Percentiles rank a stretch among this genome's conserved stretches.
Evolutionary conservation across 352 stramenopile species (phyloP).

Genomic region (Globisporangium paroecandrum): DNA sequence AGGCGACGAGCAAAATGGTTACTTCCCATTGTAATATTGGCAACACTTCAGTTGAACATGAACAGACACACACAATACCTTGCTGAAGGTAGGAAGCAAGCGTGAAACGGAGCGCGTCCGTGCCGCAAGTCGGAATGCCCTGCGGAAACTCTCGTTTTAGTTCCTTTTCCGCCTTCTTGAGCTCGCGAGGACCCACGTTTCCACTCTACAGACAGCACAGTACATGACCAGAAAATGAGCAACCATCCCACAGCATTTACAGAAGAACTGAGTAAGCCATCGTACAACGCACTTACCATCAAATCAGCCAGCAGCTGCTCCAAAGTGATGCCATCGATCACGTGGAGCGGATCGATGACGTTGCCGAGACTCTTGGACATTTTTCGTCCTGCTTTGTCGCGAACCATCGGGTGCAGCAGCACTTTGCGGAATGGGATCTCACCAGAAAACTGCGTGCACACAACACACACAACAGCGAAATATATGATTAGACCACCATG

Average conservation of each 20-base stretch:
- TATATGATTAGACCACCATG: neutral
- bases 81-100: slow-evolving; percentile 94
- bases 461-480: neutral
- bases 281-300: slow-evolving; percentile 32
- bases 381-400: slow-evolving; percentile 98
- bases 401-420: slow-evolving; percentile 99
- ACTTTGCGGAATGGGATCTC: slow-evolving; percentile 98
- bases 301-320: slow-evolving; percentile 92
- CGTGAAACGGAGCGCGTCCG: slow-evolving; percentile 97
- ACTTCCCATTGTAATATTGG: too few relatives aligned
- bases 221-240: neutral
- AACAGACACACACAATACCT: slow-evolving; percentile 25
- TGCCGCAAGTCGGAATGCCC: slow-evolving; percentile 97
- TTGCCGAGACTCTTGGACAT: slow-evolving; percentile 99
- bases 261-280: neutral
- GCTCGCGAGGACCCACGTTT: slow-evolving; percentile 86
- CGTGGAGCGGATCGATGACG: slow-evolving; percentile 98
- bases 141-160: slow-evolving; percentile 96
- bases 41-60: neutral
- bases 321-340: slow-evolving; percentile 96
- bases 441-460: slow-evolving; percentile 75
- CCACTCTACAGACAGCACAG: slow-evolving; percentile 32
- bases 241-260: neutral
- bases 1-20: neutral
- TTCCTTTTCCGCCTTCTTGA: slow-evolving; percentile 95